Percentiles rank a stretch among this genome's conserved stretches.
phyloP scores from a whole-genome alignment of 345 rosid species.

The Triadica sebifera region DNA sequence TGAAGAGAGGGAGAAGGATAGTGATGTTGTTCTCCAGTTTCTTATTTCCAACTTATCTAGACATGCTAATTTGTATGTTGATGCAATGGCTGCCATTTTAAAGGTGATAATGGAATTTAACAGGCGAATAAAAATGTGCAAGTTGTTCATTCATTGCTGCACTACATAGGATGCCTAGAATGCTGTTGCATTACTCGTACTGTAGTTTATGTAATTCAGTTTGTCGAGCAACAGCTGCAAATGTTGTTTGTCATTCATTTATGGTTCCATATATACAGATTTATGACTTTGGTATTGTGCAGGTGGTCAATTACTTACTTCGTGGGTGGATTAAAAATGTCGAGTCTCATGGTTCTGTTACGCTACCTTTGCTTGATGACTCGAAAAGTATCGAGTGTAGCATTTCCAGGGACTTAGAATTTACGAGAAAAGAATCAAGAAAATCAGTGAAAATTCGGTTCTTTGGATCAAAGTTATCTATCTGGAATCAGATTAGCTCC shows the following conservation, averaged over 20 bases:
- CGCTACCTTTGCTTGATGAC: constrained; percentile 59
- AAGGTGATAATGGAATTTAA: too few relatives aligned
- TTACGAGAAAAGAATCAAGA: constrained; percentile 55
- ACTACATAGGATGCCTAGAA: too few relatives aligned
- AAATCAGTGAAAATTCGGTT: constrained; percentile 51
- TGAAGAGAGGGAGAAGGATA: background rate
- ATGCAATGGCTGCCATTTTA: background rate
- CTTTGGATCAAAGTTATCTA: constrained; percentile 46
- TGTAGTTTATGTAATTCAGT: background rate
- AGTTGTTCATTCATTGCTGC: background rate
- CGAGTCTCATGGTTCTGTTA: constrained; percentile 57
- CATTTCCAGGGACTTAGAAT: constrained; percentile 55
- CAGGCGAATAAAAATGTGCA: background rate
- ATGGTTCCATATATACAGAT: background rate
- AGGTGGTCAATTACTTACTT: constrained; percentile 82
- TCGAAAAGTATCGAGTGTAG: constrained; percentile 33
- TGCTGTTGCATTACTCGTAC: too few relatives aligned
- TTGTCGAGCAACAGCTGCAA: background rate
- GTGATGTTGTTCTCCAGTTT: background rate
- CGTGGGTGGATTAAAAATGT: constrained; percentile 81
- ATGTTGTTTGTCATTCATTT: background rate
- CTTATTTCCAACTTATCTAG: background rate
- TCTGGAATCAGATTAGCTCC: constrained; percentile 53
- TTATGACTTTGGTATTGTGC: constrained; percentile 15
- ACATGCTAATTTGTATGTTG: background rate